Base-by-base conservation (phyloP, 257 asterid genomes). In the Henckelia pumila region DNA sequence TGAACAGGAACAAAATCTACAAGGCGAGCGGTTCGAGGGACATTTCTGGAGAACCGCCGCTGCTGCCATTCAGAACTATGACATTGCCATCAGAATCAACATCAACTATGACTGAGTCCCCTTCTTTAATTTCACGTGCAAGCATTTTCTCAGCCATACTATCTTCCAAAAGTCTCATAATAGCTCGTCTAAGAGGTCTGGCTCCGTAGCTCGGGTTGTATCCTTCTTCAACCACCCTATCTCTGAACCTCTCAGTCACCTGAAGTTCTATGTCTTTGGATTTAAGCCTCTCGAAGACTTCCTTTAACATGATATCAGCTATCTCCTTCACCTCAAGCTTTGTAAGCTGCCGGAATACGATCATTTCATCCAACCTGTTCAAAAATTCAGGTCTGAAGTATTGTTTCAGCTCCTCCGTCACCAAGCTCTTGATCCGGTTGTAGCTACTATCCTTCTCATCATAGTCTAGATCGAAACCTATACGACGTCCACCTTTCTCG, bases 101-200 rank as follows among this genome's bases (percentile, higher is more conserved):
- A 52, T 84, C 89, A 0, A 86, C 84, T 6, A 81, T 76, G 3
- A 89, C 88, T 0, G 89, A 77, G 58, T 92, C 95, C 0, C 95
- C 95, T 64, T 85, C 91, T 73, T 85, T 87, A 70, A 87, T 80
- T 47, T 84, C 83, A 0, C 90, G 79, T 0, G 87, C 83, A 14
- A 89, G 86, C 84, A 89, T 81, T 75, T 76, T 84, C 83, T 92
- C 95, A 0, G 96, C 96, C 96, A 91, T 85, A 77, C 85, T 79
- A 37, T 91, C 96, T 78, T 89, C 94, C 78, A 91, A 58, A 7
- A 85, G 82, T 67, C 92, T 87, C 86, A 85, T 89, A 16, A 92
- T 92, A 17, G 98, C 95, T 68, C 96, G 75, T 63, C 92, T 77
- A 17, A 92, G 73, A 2, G 98, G 96, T 67, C 98, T 77, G 4